Base-by-base conservation (phyloP, 495 filamentous ascomycete genomes). In the Tuber aestivum region DNA sequence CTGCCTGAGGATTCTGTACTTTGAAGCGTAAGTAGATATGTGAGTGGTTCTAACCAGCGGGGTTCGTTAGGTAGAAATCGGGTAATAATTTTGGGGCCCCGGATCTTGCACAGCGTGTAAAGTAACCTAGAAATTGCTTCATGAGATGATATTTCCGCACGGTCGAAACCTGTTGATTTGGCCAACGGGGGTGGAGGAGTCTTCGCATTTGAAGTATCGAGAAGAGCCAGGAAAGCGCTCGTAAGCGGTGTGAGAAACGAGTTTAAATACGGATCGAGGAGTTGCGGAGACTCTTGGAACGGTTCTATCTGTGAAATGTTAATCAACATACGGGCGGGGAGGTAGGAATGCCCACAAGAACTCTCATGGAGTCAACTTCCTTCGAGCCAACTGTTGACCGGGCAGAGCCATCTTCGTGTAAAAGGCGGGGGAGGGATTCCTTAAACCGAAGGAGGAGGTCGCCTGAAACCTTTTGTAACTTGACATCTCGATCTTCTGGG, bases 251-350 rank as follows among this genome's bases (percentile, higher is more conserved):
- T 89, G 56, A 99, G 83, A 82, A 96, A 89, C 75, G 85, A 86
- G 75, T 90, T 88, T 69, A 99, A 87, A 83, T 95, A 87, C 1
- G 94, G 91, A 84, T 99, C 95, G n/a, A 99, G 89, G 7, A 99
- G 89, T 83, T 99, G 95, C 32, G 95, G 95, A 80, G 93, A 91
- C 85, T 97, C 95, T 87, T 97, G 95, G 82, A 98, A 98, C 48
- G 91, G 93, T 76, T 97, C 94, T 44, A 99, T 87, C 87, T 97
- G 84, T 84, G 84, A 42, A 7, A 73, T 18, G 50, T 73, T 83
- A 48, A 85, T 80, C 70, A 70, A 74, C 70, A 44, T 72, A 72
- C 35, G 73, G 38, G 50, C 37, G 27, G n/a, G 20, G 37, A 9
- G 1, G 16, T 12, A 50, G 65, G 41, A 42, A 32, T 37, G 70